Conservation (phyloP, 495 filamentous ascomycete genomes). For the Penicillium cataractarum region DNA sequence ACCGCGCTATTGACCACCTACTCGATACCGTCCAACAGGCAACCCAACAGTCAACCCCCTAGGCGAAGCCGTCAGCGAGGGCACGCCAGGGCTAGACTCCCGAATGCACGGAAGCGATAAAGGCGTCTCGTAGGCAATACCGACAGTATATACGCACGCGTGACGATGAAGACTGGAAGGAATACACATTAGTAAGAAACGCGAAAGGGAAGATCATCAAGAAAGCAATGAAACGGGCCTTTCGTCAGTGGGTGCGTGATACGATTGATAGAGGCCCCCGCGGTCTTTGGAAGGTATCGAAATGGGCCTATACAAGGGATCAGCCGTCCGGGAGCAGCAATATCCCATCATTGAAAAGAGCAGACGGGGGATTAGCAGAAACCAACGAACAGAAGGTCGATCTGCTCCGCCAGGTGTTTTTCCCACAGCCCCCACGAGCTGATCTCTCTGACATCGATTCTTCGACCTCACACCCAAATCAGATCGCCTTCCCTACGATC, state of each 20-base stretch:
- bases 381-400: not conserved
- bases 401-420: not conserved
- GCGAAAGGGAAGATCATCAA: not conserved
- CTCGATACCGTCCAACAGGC: not conserved
- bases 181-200: not conserved
- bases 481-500: not conserved
- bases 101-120: not conserved
- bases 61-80: not conserved
- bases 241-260: not conserved
- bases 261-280: not conserved
- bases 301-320: not conserved
- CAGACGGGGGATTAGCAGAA: not conserved
- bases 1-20: not conserved
- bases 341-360: not conserved
- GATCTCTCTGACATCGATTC: not conserved
- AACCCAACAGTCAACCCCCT: not conserved
- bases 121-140: not conserved
- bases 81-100: not conserved
- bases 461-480: not conserved
- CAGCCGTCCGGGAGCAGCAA: not conserved
- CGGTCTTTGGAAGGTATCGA: not conserved
- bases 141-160: not conserved
- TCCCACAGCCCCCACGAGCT: not conserved
- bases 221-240: not conserved
- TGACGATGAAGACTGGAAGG: not conserved